phyloP scores from a whole-genome alignment of 2,329 filamentous ascomycete genomes.

The Waltergamsia citrina region DNA sequence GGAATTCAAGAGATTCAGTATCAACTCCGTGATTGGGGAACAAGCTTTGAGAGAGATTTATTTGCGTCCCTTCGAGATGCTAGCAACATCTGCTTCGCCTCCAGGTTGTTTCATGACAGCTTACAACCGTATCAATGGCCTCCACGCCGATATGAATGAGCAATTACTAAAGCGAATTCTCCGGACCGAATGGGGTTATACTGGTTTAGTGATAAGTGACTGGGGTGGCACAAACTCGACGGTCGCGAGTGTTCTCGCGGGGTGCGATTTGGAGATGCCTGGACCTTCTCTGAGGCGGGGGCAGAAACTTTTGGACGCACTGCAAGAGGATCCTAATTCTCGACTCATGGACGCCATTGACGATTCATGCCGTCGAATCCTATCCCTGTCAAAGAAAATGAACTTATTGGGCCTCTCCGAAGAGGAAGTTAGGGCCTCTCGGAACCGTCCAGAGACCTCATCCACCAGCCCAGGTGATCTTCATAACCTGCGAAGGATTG shows the following conservation, averaged over 20 bases:
- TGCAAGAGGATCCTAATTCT: conserved; percentile 6
- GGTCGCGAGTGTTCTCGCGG: conserved; percentile 13
- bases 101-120: conserved; percentile 13
- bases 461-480: conserved; percentile 1
- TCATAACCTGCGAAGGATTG: too few species aligned
- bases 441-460: background rate
- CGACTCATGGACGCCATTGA: conserved; percentile 1
- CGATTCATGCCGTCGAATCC: background rate
- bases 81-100: conserved; percentile 22
- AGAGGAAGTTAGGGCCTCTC: background rate
- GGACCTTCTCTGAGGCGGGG: conserved; percentile 12
- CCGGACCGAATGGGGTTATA: conserved; percentile 29
- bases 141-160: conserved; percentile 25
- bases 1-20: conserved; percentile 17
- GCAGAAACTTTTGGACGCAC: conserved; percentile 6
- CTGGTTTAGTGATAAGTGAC: conserved; percentile 33
- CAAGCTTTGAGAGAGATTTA: conserved; percentile 28
- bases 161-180: conserved; percentile 23
- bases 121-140: conserved; percentile 27
- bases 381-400: background rate
- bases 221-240: conserved; percentile 23
- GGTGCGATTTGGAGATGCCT: conserved; percentile 18
- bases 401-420: background rate
- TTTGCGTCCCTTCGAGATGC: conserved; percentile 34
- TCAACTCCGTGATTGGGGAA: conserved; percentile 18